Evolutionary conservation across 1,284 basidiomycete species (phyloP), one percentile per base, ranked within the genome.

Genomic region (Grifola frondosa): DNA sequence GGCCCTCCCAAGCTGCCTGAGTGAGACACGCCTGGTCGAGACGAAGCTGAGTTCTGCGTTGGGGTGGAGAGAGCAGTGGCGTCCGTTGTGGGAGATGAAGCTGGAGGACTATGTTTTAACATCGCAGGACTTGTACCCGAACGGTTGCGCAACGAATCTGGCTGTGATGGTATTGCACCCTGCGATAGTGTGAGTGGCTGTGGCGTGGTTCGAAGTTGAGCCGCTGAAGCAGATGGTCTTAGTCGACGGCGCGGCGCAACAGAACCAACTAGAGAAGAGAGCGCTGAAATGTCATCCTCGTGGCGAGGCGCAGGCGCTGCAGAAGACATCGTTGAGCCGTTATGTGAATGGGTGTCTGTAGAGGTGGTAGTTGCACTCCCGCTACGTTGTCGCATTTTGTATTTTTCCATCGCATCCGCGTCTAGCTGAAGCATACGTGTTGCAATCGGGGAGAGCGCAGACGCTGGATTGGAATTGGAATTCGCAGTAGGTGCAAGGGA

Each of bases 401-500:
- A 91, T 57, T 88, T 87, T 60, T 89, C 86, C 71, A 87, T 88
- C 20, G 88, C 88, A 61, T 85, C 84, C 20, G 87, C 87, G 59
- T 91, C 88, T 44, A 80, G 74, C 65, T 89, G 84, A 53, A 81
- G 76, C 71, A 91, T 84, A 22, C 87, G 82, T 49, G 70, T 83
- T 15, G 82, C 84, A 44, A 91, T 77, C 2, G 84, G 85, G 8
- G 88, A 84, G 46, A 88, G 60, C 23, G 77, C 74, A 34, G 75
- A 73, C 9, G 69, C 66, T 31, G 74, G 61, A 35, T 67, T 69
- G n/a, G 59, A 62, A 15, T 52, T 44, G 2, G 52, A 48, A 16
- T 38, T 45, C 11, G 57, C n/a, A n/a, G n/a, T n/a, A n/a, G n/a
- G 44, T 23, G 71, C 44, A 3, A 67, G 57, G 45, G 69, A 60